Evolutionary conservation across 1,139 yeast genomes (phyloP).

Genomic region (Blastobotrys arbuscula): DNA sequence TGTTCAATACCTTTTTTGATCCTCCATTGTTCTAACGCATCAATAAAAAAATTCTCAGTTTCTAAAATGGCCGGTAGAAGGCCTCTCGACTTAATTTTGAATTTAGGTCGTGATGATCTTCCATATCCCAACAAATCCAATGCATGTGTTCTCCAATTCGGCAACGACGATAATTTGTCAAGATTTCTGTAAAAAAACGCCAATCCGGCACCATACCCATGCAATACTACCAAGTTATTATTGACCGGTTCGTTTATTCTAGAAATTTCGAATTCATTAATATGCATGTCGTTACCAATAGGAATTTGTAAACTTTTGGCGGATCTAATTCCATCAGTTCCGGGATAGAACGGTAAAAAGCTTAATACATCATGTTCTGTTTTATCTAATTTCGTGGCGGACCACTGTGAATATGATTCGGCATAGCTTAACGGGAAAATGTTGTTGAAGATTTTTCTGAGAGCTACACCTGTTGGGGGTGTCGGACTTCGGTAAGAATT

Average conservation of each 20-base stretch:
- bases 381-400: slow-evolving; percentile 30
- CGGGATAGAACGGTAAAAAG: slow-evolving; percentile 55
- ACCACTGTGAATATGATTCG: slow-evolving; percentile 45
- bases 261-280: slow-evolving; percentile 53
- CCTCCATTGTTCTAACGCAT: slow-evolving; percentile 84
- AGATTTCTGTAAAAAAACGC: slow-evolving; percentile 82
- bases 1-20: slow-evolving; percentile 41
- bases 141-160: slow-evolving; percentile 54
- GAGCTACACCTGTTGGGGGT: slow-evolving; percentile 33
- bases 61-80: slow-evolving; percentile 34
- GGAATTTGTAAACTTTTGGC: slow-evolving; percentile 49
- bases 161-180: slow-evolving; percentile 39
- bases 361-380: slow-evolving; percentile 46
- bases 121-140: slow-evolving; percentile 87
- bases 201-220: slow-evolving; percentile 89
- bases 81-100: slow-evolving; percentile 32
- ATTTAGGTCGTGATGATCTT: slow-evolving; percentile 58
- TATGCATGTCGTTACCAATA: slow-evolving; percentile 42
- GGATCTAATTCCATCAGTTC: slow-evolving; percentile 41
- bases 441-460: slow-evolving; percentile 27
- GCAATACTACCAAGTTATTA: slow-evolving; percentile 55
- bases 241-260: slow-evolving; percentile 21
- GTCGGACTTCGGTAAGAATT: slow-evolving; percentile 25
- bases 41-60: slow-evolving; percentile 72
- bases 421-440: slow-evolving; percentile 35